Evolutionary conservation across 139 green algal genomes (phyloP).

Genomic region (Microglena sp.): DNA sequence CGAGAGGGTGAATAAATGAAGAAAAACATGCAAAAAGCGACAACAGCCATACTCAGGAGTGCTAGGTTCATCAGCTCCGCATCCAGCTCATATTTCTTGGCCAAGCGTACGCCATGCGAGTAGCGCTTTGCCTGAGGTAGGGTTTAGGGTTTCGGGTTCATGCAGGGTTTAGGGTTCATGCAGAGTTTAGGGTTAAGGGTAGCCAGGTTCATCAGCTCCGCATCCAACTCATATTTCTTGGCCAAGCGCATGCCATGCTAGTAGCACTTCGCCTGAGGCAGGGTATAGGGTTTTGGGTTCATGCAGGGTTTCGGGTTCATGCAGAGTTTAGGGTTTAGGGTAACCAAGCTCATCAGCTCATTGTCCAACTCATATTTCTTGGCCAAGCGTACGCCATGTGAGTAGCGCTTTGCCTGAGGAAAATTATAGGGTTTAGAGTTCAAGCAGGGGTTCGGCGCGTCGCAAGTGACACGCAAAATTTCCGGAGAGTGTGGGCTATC

Average conservation of each 20-base stretch:
- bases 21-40: neutral
- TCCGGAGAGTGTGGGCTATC: too few relatives aligned
- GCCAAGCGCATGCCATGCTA: slow-evolving; percentile 48
- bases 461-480: too few relatives aligned
- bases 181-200: neutral
- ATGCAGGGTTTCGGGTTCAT: too few relatives aligned
- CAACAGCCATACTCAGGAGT: neutral
- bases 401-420: slow-evolving; percentile 33
- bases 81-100: slow-evolving; percentile 34
- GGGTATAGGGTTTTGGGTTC: neutral
- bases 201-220: slow-evolving; percentile 33
- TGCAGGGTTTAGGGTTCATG: neutral
- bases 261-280: slow-evolving; percentile 34
- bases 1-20: neutral
- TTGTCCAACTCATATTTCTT: slow-evolving; percentile 31
- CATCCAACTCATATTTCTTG: slow-evolving; percentile 31
- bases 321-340: neutral
- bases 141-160: neutral
- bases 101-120: slow-evolving; percentile 47
- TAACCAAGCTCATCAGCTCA: slow-evolving; percentile 31
- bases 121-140: slow-evolving; percentile 29
- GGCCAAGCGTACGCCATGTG: slow-evolving; percentile 46
- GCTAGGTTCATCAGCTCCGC: slow-evolving; percentile 28
- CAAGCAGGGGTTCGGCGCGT: too few relatives aligned
- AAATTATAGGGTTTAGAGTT: neutral